Evolutionary conservation across 805 yeast species (phyloP).

Genomic region (Saccharomycopsis capsularis): DNA sequence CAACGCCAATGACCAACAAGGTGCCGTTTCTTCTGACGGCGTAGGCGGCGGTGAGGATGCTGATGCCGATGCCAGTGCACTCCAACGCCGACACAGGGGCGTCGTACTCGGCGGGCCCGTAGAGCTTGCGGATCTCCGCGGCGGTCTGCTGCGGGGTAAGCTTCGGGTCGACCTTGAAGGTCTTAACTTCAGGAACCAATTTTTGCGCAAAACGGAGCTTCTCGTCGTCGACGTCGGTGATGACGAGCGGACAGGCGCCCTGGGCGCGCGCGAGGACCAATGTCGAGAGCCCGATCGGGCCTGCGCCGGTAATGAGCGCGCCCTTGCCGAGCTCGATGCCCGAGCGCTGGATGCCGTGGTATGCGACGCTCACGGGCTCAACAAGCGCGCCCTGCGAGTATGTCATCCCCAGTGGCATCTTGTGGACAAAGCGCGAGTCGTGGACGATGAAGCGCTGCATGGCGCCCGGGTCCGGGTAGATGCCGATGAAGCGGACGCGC

Average conservation of each 20-base stretch:
- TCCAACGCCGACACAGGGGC: slow-evolving; percentile 42
- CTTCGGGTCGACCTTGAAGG: slow-evolving; percentile 36
- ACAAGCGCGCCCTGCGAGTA: slow-evolving; percentile 49
- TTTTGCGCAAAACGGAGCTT: slow-evolving; percentile 42
- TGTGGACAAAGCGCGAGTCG: slow-evolving; percentile 30
- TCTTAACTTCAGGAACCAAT: slow-evolving; percentile 39
- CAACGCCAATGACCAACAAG: slow-evolving; percentile 46
- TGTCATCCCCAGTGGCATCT: slow-evolving; percentile 37
- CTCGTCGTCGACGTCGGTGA: slow-evolving; percentile 40
- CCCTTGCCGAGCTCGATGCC: slow-evolving; percentile 44
- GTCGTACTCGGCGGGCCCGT: slow-evolving; percentile 31
- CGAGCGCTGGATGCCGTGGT: slow-evolving; percentile 45
- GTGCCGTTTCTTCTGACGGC: slow-evolving; percentile 42
- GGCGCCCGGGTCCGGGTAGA: slow-evolving; percentile 34
- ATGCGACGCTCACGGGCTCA: slow-evolving; percentile 49
- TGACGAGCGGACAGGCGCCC: slow-evolving; percentile 47
- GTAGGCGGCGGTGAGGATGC: slow-evolving; percentile 41
- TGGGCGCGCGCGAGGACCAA: slow-evolving; percentile 43
- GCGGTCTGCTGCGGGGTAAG: slow-evolving; percentile 34
- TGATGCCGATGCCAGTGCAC: slow-evolving; percentile 48
- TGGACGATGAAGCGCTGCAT: slow-evolving; percentile 34
- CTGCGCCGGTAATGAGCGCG: slow-evolving; percentile 46
- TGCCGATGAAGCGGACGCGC: slow-evolving; percentile 33
- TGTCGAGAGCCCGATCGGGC: slow-evolving; percentile 51
- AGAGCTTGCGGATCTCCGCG: slow-evolving; percentile 30